These are phyloP conservation scores for Haplosporangium gracile DNA, from an alignment of 192 early-diverging fungal species.

Conservation along the genomic window DNA sequence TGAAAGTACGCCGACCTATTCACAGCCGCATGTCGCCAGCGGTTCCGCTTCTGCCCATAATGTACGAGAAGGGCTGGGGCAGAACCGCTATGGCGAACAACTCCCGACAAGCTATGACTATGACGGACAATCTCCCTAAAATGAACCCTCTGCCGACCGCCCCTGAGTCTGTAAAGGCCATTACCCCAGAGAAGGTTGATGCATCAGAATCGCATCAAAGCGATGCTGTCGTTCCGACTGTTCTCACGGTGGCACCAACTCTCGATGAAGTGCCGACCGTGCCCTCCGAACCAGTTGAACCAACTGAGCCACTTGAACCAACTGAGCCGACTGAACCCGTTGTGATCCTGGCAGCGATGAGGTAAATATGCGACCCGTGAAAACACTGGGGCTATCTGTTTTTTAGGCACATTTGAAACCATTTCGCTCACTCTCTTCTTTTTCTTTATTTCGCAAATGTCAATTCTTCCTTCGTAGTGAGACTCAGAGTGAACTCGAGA, in stretches of 20 bases:
- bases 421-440: neutral
- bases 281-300: neutral
- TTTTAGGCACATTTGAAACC: neutral
- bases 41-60: slow-evolving; percentile 48
- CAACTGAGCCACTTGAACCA: neutral
- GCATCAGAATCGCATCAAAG: neutral
- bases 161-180: neutral
- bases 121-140: neutral
- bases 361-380: neutral
- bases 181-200: neutral
- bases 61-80: slow-evolving; percentile 53
- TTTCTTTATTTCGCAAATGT: neutral
- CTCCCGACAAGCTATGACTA: slow-evolving; percentile 2
- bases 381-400: neutral
- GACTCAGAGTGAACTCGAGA: neutral
- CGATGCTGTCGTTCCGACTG: slow-evolving; percentile 6
- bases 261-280: neutral
- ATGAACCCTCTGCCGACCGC: neutral
- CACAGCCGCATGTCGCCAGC: slow-evolving; percentile 4
- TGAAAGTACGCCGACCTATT: slow-evolving; percentile 63
- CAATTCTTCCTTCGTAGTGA: neutral
- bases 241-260: neutral
- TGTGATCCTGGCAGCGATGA: neutral
- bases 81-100: neutral
- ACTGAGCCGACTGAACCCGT: neutral